Base-by-base conservation (phyloP, 2,329 filamentous ascomycete genomes). In the Colletotrichum graminicola region DNA sequence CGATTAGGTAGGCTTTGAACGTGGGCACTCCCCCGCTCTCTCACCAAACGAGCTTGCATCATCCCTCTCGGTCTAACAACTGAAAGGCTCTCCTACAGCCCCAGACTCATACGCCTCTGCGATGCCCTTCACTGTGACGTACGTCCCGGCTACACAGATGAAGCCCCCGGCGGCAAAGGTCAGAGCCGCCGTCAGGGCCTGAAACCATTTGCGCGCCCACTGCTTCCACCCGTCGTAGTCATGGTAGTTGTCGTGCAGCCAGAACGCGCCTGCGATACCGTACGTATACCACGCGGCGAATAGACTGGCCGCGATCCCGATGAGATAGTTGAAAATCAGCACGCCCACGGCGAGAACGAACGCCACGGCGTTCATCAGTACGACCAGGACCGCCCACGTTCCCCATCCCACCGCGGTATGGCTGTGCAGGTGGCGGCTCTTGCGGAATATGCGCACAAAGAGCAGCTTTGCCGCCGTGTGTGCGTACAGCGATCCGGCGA, bases 281-380 rank as follows among this genome's bases (percentile, higher is more conserved):
- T 86, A 88, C 2, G 84, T 87, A 71, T 85, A 88, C 86, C 86
- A 88, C 1, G 83, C 81, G 1, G 86, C 86, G 71, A 88, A 88
- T 11, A 87, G 76, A 6, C 82, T 82, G 0, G 85, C 84, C 26
- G 84, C 80, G 55, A 88, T 84, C 2, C 85, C 85, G 36, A 88
- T 82, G 14, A 88, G 76, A 66, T 88, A 87, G 71, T 84, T 86
- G 78, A 88, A 88, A 29, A 87, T 84, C 1, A 86, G 86, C 36
- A 88, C 85, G 4, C 85, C 84, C 1, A 86, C 82, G 8, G 82
- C 79, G 23, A 83, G 76, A 36, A 83, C 73, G 68, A 83, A 82
- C 1, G 85, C 83, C 2, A 82, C 79, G 1, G 76, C 81, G 61
- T 87, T 87, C 70, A 84, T 80, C 8, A 86, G 49, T 2, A 87